phyloP scores from a whole-genome alignment of 2,329 filamentous ascomycete genomes.

The Clonostachys chloroleuca region DNA sequence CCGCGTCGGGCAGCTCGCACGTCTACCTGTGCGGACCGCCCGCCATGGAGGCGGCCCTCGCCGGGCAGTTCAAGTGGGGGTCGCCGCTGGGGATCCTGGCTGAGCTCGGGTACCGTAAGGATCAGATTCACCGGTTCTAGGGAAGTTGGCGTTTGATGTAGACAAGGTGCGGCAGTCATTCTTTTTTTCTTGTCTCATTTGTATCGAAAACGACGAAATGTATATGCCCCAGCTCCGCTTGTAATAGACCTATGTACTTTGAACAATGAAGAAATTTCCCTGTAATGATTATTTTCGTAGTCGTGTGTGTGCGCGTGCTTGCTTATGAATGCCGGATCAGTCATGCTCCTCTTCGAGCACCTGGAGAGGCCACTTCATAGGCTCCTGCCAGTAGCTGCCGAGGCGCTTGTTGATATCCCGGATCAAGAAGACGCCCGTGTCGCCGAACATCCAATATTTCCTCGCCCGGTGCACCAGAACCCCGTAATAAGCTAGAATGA shows the following conservation, averaged over 20 bases:
- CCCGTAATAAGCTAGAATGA: slow-evolving; percentile 44
- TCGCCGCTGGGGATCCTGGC: slow-evolving; percentile 43
- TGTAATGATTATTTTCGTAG: no score
- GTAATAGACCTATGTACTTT: no score
- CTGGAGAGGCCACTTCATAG: slow-evolving; percentile 23
- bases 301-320: no score
- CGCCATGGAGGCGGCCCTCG: slow-evolving; percentile 55
- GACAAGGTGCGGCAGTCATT: not conserved
- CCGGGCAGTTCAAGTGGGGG: slow-evolving; percentile 30
- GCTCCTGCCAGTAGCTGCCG: slow-evolving; percentile 23
- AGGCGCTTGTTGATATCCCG: slow-evolving; percentile 21
- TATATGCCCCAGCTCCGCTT: no score
- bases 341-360: slow-evolving; percentile 17
- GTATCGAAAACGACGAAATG: no score
- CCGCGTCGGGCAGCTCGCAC: slow-evolving; percentile 37
- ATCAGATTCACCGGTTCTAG: slow-evolving; percentile 56
- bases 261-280: no score
- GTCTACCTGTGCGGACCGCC: slow-evolving; percentile 69
- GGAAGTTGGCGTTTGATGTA: not conserved
- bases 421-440: slow-evolving; percentile 21
- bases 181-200: no score
- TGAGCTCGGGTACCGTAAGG: slow-evolving; percentile 52
- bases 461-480: slow-evolving; percentile 37
- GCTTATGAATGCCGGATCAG: slow-evolving; percentile 3
- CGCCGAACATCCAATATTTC: slow-evolving; percentile 30